Percentiles rank a stretch among this genome's conserved stretches.
phyloP scores from a whole-genome alignment of 2,329 filamentous ascomycete species.

The Botrytis squamosa region DNA sequence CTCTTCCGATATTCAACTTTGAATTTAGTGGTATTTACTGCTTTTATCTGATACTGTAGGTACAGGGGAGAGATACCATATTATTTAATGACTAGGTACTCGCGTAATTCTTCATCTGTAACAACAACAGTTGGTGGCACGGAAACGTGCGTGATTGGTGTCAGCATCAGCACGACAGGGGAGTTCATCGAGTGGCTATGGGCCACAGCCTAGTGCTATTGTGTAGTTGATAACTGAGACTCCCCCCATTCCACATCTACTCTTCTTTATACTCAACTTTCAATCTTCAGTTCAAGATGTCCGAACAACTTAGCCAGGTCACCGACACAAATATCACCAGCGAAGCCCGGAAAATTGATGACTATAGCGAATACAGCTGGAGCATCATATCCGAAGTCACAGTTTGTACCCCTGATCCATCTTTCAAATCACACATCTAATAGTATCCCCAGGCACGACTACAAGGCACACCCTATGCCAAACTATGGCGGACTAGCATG shows the following conservation, averaged over 20 bases:
- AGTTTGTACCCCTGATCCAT: neutral
- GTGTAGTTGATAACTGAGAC: neutral
- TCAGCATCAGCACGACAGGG: neutral
- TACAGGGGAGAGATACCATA: too few species aligned
- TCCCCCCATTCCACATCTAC: neutral
- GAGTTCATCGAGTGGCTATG: too few species aligned
- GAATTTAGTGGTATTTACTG: too few species aligned
- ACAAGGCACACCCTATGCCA: neutral
- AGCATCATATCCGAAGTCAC: neutral
- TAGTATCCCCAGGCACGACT: neutral
- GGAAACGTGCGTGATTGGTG: neutral
- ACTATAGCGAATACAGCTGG: neutral
- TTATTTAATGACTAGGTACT: neutral
- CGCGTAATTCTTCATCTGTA: neutral
- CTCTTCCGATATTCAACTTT: too few species aligned
- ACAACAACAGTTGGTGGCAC: neutral
- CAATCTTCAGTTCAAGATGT: neutral
- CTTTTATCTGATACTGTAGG: too few species aligned
- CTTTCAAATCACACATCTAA: neutral
- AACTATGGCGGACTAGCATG: neutral
- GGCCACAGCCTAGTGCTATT: neutral
- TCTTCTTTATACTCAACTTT: neutral
- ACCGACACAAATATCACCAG: neutral
- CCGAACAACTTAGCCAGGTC: neutral
- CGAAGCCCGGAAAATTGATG: neutral